Evolutionary conservation across 108 stramenopile species (phyloP).

Genomic region (Nitzschia sp.): DNA sequence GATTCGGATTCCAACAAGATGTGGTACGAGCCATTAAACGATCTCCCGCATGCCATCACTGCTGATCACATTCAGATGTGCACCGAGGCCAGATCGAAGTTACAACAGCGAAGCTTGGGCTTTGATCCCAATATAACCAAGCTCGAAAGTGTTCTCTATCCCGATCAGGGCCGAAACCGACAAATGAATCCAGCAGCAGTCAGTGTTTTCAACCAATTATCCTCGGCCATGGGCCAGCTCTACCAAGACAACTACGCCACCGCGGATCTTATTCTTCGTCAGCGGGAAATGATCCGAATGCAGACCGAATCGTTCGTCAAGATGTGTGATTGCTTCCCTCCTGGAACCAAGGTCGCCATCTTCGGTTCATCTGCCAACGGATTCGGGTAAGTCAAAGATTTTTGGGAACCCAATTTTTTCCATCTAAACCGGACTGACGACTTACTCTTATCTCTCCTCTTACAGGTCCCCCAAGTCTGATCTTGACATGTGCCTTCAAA

Average conservation of each 20-base stretch:
- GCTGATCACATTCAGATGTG: slow-evolving; percentile 46
- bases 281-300: slow-evolving; percentile 67
- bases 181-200: slow-evolving; percentile 51
- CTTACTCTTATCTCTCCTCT: background rate
- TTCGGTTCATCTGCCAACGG: slow-evolving; percentile 91
- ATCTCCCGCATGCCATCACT: slow-evolving; percentile 48
- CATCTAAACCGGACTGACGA: background rate
- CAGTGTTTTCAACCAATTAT: slow-evolving; percentile 60
- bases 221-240: slow-evolving; percentile 60
- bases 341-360: slow-evolving; percentile 73
- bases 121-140: slow-evolving; percentile 61
- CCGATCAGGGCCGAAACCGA: slow-evolving; percentile 21
- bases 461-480: slow-evolving; percentile 69
- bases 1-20: slow-evolving; percentile 25
- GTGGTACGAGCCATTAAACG: slow-evolving; percentile 47
- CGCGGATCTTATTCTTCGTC: slow-evolving; percentile 50
- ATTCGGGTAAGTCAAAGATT: slow-evolving; percentile 63
- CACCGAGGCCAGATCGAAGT: slow-evolving; percentile 51
- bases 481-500: slow-evolving; percentile 84
- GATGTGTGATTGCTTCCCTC: slow-evolving; percentile 71
- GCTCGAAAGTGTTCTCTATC: slow-evolving; percentile 38
- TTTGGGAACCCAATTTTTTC: background rate
- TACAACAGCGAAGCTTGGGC: slow-evolving; percentile 67
- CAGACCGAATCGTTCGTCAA: slow-evolving; percentile 57
- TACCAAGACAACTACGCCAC: slow-evolving; percentile 49